Conservation (phyloP, 306 rosid species). For the Cucurbita argyrosperma region DNA sequence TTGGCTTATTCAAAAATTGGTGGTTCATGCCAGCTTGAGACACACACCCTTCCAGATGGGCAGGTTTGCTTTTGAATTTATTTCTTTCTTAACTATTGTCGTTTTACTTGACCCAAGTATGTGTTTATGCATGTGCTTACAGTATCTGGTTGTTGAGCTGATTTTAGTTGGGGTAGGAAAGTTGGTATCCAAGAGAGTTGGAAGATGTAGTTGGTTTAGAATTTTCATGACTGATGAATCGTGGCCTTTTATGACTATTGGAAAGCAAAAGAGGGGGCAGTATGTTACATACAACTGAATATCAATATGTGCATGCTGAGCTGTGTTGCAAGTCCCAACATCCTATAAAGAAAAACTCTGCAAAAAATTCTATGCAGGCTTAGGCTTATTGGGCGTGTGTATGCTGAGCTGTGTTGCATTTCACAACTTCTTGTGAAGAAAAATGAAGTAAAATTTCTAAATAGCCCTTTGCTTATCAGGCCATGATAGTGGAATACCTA, state of each 20-base stretch:
- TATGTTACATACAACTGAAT: not conserved
- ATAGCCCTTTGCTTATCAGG: not conserved
- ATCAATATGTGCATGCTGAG: not conserved
- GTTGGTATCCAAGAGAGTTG: not conserved
- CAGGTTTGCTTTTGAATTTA: constrained; percentile 46
- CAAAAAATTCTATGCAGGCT: not conserved
- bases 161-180: not conserved
- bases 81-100: not conserved
- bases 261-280: not conserved
- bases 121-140: not conserved
- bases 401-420: not conserved
- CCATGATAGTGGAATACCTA: not conserved
- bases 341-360: no score
- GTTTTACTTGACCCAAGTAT: constrained; percentile 3
- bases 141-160: not conserved
- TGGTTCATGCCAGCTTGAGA: constrained; percentile 49
- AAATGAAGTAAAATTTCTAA: not conserved
- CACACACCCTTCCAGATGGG: constrained; percentile 92
- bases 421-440: not conserved
- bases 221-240: not conserved
- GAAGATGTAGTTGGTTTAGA: not conserved
- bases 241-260: not conserved
- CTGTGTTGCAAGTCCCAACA: not conserved
- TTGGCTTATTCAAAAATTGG: constrained; percentile 60
- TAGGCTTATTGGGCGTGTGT: not conserved